Base-by-base conservation (phyloP, 2,329 filamentous ascomycete species). In the Paecilomyces niveus region DNA sequence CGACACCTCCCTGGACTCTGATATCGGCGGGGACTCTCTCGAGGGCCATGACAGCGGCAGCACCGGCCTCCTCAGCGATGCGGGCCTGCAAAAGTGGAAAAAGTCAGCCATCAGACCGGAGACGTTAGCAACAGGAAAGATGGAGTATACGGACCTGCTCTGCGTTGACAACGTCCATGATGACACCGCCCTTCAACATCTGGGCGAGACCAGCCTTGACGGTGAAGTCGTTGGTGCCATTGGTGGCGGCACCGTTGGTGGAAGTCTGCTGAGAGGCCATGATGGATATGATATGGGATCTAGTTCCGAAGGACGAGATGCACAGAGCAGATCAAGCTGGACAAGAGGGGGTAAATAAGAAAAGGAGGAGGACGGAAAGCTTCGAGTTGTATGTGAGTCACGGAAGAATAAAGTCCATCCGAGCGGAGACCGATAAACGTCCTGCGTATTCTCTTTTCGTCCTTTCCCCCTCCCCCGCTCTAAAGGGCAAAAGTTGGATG, bases 171-270 rank as follows among this genome's bases (percentile, higher is more conserved):
- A 97, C 94, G 77, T 99, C 94, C 94, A 99, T 99, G 78, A 99
- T 99, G 65, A 99, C 94, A 70, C 94, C 94, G 73, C 94, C 94
- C 83, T 97, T 97, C 78, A 97, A 82, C 94, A 99, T 99, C 77
- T 96, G 89, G 24, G 94, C 94, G 64, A 99, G 82, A 60, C 93
- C 94, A 57, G 91, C 89, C 84, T 99, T 99, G 83, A 97, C 88
- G 66, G 87, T 87, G 77, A 97, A 96, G 76, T 85, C 82, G 64
- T 80, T 79, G 64, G 76, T 73, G 54, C 76, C 66, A 26, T 65
- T 68, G 60, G 71, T 68, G 64, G 69, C 60, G 62, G 65, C 62
- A 60, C 69, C 71, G 59, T 71, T 59, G 52, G 39, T n/a, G 35
- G 39, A 45, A 45, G 39, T 70, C 62, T 67, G 59, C 65, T 68